Base-by-base conservation (phyloP, 164 flowering plant species). In the Magnolia officinalis region DNA sequence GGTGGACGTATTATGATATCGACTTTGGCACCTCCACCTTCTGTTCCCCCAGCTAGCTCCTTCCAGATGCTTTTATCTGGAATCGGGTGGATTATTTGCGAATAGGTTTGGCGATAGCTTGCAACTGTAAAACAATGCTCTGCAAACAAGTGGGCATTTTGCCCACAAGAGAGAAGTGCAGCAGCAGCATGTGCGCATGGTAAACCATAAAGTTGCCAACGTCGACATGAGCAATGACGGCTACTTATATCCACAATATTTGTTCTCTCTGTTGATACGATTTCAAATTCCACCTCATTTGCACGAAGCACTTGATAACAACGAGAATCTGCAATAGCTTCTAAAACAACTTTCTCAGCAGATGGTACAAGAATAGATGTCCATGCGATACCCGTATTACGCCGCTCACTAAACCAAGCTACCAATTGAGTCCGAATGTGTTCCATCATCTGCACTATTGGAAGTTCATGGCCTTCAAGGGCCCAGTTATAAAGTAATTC, bases 141-240 rank as follows among this genome's bases (percentile, higher is more conserved):
- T 14, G 89, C 89, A 77, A 86, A 88, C 20, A 81, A 14, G 66
- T 85, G 88, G 24, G 84, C 84, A 79, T 85, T 84, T 64, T 85
- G 89, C 66, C 90, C 89, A 72, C 89, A 84, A 52, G 98, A 94
- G 50, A 94, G 84, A 26, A 94, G 93, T 18, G 98, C 98, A 64
- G 97, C 98, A 50, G 93, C 94, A 58, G 95, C 97, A 84, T 94
- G 98, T 21, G 98, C 98, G 87, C 98, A 94, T 19, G 98, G 97
- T 72, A 92, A 73, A 58, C 98, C 98, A 82, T 89, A 94, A 14
- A 91, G 84, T 78, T 94, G 96, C 97, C 98, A 94, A 2, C 97
- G 89, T 29, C 93, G 89, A 78, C 98, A 94, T 1, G 98, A 94
- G 76, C 98, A 92, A 50, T 78, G 81, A 2, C 90, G 85, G 16